Conservation (phyloP, 768 basidiomycete species). For the Boletus reticuloceps region DNA sequence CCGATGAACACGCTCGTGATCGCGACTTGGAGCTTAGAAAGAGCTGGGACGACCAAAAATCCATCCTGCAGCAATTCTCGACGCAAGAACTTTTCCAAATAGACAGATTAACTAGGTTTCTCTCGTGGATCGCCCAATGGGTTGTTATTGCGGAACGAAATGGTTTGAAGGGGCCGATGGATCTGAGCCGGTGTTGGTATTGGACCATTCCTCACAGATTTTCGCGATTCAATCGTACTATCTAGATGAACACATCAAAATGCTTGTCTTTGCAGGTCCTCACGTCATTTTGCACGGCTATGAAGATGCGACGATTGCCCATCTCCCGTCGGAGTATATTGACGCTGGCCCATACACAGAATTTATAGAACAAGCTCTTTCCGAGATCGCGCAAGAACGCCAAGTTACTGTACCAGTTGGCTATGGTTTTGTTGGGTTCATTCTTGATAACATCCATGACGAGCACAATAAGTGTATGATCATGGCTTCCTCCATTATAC, state of each 20-base stretch:
- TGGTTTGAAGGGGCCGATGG: neutral
- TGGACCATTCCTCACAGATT: neutral
- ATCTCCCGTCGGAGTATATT: neutral
- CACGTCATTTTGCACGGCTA: conserved; percentile 2
- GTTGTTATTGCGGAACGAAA: neutral
- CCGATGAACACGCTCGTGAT: neutral
- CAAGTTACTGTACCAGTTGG: neutral
- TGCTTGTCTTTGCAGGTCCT: conserved; percentile 9
- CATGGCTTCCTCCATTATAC: neutral
- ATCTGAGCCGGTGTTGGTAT: neutral
- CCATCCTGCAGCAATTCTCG: conserved; percentile 1
- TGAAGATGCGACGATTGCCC: neutral
- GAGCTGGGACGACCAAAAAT: neutral
- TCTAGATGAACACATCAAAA: neutral
- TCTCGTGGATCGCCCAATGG: neutral
- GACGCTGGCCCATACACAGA: neutral
- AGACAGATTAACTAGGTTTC: neutral
- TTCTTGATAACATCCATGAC: conserved; percentile 2
- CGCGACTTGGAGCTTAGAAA: neutral
- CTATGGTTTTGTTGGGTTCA: neutral
- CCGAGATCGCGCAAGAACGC: neutral
- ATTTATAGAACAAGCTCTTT: neutral
- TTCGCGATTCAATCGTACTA: neutral
- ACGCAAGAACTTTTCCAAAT: conserved; percentile 5
- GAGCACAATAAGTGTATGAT: neutral